phyloP scores from a whole-genome alignment of 1,284 basidiomycete genomes.

The Apiotrichum montevideense region DNA sequence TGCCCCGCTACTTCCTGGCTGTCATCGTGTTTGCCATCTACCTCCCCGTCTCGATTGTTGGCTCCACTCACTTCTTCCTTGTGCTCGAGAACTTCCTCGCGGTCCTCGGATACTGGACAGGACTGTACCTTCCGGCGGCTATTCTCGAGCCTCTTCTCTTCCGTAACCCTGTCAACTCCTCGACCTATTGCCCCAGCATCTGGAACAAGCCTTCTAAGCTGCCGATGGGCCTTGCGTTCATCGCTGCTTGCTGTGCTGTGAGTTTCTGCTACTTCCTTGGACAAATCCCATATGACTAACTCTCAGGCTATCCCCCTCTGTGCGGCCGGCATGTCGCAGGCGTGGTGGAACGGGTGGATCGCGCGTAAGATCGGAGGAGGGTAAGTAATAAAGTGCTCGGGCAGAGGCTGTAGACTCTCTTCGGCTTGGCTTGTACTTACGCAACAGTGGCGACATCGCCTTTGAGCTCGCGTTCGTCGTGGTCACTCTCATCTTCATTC shows the following conservation, averaged over 20 bases:
- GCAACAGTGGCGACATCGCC: slow-evolving; percentile 34
- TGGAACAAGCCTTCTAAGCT: slow-evolving; percentile 41
- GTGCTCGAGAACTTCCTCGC: slow-evolving; percentile 42
- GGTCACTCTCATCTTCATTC: slow-evolving; percentile 28
- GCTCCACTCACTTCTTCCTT: slow-evolving; percentile 36
- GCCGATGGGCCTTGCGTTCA: slow-evolving; percentile 39
- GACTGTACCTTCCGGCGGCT: slow-evolving; percentile 43
- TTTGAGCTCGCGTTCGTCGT: slow-evolving; percentile 25
- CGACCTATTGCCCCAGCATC: slow-evolving; percentile 35
- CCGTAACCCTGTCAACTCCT: slow-evolving; percentile 33
- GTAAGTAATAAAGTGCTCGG: slow-evolving; percentile 21
- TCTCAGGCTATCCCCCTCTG: slow-evolving; percentile 38
- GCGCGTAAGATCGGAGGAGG: slow-evolving; percentile 37
- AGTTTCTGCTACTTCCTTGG: slow-evolving; percentile 10
- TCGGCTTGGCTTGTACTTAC: background rate
- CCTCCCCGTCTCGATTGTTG: slow-evolving; percentile 47
- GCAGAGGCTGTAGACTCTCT: background rate
- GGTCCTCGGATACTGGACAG: slow-evolving; percentile 46
- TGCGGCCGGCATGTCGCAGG: slow-evolving; percentile 42
- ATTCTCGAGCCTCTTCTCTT: slow-evolving; percentile 43
- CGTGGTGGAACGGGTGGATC: slow-evolving; percentile 48
- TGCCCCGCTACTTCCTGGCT: slow-evolving; percentile 84
- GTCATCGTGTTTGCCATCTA: slow-evolving; percentile 68
- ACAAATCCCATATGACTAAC: background rate
- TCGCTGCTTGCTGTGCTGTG: slow-evolving; percentile 30